Evolutionary conservation across 352 stramenopile species (phyloP).

Genomic region (Phytophthora colocasiae): DNA sequence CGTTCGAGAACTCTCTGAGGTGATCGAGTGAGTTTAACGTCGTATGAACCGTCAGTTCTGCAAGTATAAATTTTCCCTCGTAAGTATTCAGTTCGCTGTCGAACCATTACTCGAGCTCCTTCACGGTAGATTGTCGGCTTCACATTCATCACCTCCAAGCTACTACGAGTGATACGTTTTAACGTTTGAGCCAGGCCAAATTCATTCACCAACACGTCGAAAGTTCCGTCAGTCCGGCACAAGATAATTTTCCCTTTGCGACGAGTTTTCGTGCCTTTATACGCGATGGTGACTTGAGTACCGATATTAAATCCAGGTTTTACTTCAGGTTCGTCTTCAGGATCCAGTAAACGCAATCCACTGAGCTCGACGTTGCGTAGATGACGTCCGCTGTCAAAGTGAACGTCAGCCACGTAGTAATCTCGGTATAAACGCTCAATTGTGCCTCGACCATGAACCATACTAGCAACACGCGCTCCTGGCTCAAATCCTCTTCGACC

Average conservation of each 20-base stretch:
- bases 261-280: slow-evolving; percentile 62
- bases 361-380: slow-evolving; percentile 69
- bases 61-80: slow-evolving; percentile 49
- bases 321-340: slow-evolving; percentile 23
- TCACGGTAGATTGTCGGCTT: slow-evolving; percentile 47
- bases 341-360: slow-evolving; percentile 38
- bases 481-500: slow-evolving; percentile 46
- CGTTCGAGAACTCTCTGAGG: slow-evolving; percentile 38
- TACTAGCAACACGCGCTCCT: slow-evolving; percentile 58
- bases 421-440: slow-evolving; percentile 68
- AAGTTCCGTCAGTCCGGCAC: slow-evolving; percentile 67
- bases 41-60: slow-evolving; percentile 62
- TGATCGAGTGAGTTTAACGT: slow-evolving; percentile 44
- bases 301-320: slow-evolving; percentile 32
- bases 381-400: slow-evolving; percentile 66
- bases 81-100: slow-evolving; percentile 62
- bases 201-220: slow-evolving; percentile 66
- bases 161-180: slow-evolving; percentile 39
- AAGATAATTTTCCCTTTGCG: slow-evolving; percentile 56
- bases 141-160: slow-evolving; percentile 24
- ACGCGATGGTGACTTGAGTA: slow-evolving; percentile 42
- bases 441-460: slow-evolving; percentile 48
- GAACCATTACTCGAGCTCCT: slow-evolving; percentile 57
- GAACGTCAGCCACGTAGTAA: slow-evolving; percentile 76
- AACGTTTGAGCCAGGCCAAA: slow-evolving; percentile 51